Evolutionary conservation across 1,139 yeast genomes (phyloP).

Genomic region (Trichomonascaceae sp.): DNA sequence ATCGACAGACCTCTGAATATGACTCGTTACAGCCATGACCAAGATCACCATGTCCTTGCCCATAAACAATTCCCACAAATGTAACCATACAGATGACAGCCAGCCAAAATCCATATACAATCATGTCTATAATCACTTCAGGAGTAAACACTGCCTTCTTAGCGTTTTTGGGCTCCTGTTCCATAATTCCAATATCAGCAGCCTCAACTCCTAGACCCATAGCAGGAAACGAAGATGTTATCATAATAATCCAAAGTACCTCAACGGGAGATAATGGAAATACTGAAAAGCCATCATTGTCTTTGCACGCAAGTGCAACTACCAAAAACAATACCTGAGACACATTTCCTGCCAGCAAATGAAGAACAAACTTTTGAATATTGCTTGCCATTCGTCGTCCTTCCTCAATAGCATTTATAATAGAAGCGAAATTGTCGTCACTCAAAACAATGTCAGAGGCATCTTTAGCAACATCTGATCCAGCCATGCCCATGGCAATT

Average conservation of each 20-base stretch:
- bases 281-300: constrained; percentile 52
- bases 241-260: constrained; percentile 73
- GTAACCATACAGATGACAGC: constrained; percentile 66
- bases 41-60: constrained; percentile 56
- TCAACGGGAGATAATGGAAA: constrained; percentile 78
- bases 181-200: constrained; percentile 62
- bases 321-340: constrained; percentile 69
- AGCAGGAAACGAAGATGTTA: constrained; percentile 77
- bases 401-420: constrained; percentile 72
- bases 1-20: constrained; percentile 44
- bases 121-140: constrained; percentile 69
- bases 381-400: constrained; percentile 79
- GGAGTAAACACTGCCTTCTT: constrained; percentile 58
- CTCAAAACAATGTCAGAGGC: constrained; percentile 65
- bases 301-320: constrained; percentile 68
- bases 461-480: constrained; percentile 78
- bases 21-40: constrained; percentile 59
- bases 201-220: constrained; percentile 78
- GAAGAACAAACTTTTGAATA: constrained; percentile 77
- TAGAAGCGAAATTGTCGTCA: constrained; percentile 77
- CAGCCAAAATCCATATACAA: constrained; percentile 68
- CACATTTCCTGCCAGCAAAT: constrained; percentile 69
- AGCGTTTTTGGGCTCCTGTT: constrained; percentile 54
- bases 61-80: constrained; percentile 59
- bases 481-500: constrained; percentile 77